Conservation (phyloP, 345 rosid species). For the Eutrema heterophyllum region DNA sequence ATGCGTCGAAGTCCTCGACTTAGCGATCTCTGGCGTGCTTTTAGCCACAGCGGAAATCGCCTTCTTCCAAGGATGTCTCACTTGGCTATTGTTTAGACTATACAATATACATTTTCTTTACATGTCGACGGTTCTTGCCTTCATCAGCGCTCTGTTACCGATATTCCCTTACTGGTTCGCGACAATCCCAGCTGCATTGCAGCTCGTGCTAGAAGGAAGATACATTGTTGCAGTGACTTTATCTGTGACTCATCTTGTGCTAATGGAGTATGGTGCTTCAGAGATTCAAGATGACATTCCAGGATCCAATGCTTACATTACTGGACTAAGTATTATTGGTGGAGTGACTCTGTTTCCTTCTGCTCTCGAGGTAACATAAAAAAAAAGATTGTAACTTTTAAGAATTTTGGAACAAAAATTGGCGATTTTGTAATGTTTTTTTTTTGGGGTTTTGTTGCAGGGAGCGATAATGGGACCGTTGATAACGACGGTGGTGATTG, state of each 20-base stretch:
- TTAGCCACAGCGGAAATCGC: slow-evolving; percentile 94
- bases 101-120: slow-evolving; percentile 78
- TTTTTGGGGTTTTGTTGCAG: slow-evolving; percentile 30
- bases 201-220: slow-evolving; percentile 66
- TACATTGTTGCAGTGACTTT: slow-evolving; percentile 59
- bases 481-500: slow-evolving; percentile 88
- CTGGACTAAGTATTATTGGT: slow-evolving; percentile 94
- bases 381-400: neutral
- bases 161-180: slow-evolving; percentile 89
- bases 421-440: slow-evolving; percentile 7
- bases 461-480: slow-evolving; percentile 99
- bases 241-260: slow-evolving; percentile 64
- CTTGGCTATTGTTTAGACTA: slow-evolving; percentile 89
- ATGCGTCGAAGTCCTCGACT: slow-evolving; percentile 85
- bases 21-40: slow-evolving; percentile 84
- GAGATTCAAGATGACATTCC: slow-evolving; percentile 95
- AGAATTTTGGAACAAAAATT: neutral
- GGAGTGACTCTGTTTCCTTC: slow-evolving; percentile 95
- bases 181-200: slow-evolving; percentile 73
- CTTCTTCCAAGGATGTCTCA: slow-evolving; percentile 88
- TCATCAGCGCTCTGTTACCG: slow-evolving; percentile 69
- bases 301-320: slow-evolving; percentile 74
- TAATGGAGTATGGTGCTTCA: slow-evolving; percentile 75
- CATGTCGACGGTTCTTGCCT: slow-evolving; percentile 77
- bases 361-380: slow-evolving; percentile 66